Base-by-base conservation (phyloP, 331 rosid species). In the Rhamnella rubrinervis region DNA sequence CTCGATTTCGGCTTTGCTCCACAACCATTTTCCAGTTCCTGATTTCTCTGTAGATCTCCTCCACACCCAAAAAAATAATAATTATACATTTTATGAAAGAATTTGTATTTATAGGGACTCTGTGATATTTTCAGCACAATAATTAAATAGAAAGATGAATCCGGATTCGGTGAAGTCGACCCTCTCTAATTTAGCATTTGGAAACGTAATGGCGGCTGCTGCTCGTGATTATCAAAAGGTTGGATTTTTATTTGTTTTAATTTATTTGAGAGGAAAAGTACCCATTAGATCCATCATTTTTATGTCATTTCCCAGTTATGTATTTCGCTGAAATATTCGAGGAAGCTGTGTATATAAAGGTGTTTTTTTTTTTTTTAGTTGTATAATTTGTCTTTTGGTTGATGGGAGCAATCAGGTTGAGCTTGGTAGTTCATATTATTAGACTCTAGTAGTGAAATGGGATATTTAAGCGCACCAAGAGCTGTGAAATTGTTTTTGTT, bases 191-290 rank as follows among this genome's bases (percentile, higher is more conserved):
- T 80, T 89, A 57, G 96, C 96, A 0, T 89, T 85, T 57, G 98
- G 98, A 64, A 87, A 92, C 72, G 96, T 89, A 38, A 92, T 92
- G 76, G 98, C 95, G 0, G 98, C 96, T 16, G 98, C 98, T 39
- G 98, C 95, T 15, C 98, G 98, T 51, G 84, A 89, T 87, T 92
- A 92, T 71, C 92, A 92, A 63, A 89, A 92, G 90, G 96, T 87
- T 73, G 14, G 67, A 40, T 53, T 67, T 57, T 8, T 61, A 11
- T 66, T 5, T 53, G 0, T 4, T 39, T 69, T n/a, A 35, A 55
- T 55, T 55, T 55, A 1, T 18, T 4, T 26, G 53, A 50, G 4
- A 21, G 7, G 0, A 20, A 25, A 0, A 19, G 28, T 14, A 18
- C 0, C 61, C 6, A 47, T 51, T 56, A 49, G 75, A 71, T 71